These are phyloP conservation scores for Silybum marianum DNA, from an alignment of 129 eudicot species.

Conservation along the genomic window DNA sequence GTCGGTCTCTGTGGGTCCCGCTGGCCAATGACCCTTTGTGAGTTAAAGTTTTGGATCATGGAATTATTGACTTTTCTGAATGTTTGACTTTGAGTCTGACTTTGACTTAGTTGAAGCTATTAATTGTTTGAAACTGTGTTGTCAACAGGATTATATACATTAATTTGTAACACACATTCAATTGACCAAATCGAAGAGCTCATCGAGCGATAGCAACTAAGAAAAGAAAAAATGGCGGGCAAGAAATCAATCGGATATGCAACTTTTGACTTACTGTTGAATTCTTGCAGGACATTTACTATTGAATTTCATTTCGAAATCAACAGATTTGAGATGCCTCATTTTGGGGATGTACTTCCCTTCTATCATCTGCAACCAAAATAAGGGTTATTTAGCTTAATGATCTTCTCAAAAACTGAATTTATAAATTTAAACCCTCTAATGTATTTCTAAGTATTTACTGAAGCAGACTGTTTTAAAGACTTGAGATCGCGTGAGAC, in stretches of 20 bases:
- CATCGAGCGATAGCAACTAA: too few relatives aligned
- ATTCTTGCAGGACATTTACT: conserved; percentile 56
- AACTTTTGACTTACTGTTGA: conserved; percentile 48
- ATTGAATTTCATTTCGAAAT: conserved; percentile 45
- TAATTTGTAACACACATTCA: background rate
- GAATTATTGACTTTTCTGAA: background rate
- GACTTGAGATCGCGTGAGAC: too few relatives aligned
- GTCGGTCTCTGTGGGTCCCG: too few relatives aligned
- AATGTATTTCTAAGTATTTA: too few relatives aligned
- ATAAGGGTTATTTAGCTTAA: background rate
- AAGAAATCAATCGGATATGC: background rate
- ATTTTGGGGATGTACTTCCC: conserved; percentile 44
- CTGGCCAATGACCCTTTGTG: background rate
- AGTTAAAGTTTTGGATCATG: background rate
- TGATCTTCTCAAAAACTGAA: background rate
- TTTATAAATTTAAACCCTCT: background rate
- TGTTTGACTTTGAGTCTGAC: too few relatives aligned
- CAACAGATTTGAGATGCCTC: conserved; percentile 35
- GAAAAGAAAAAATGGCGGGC: background rate
- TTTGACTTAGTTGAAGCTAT: background rate
- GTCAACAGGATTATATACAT: background rate
- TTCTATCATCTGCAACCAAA: conserved; percentile 52
- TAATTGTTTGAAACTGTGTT: background rate
- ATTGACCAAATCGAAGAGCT: background rate
- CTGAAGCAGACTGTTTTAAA: background rate